A percentile compares a stretch with the other conserved stretches of the same genome.
phyloP scores from a whole-genome alignment of 345 rosid genomes.

The Eucalyptus decipiens region DNA sequence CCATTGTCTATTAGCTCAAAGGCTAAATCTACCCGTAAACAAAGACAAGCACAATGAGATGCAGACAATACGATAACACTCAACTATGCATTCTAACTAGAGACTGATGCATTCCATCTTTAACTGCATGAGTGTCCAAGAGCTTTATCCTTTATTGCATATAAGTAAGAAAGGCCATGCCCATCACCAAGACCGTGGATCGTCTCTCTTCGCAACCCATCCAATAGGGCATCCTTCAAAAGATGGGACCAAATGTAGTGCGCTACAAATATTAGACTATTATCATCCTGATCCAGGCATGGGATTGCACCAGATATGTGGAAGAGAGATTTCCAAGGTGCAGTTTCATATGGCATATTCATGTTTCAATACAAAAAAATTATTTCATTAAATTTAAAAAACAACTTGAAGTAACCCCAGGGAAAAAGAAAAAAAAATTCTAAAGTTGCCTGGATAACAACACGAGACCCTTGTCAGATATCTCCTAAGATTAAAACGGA shows the following conservation, averaged over 20 bases:
- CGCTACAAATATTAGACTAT: background rate
- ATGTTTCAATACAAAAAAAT: background rate
- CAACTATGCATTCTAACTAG: background rate
- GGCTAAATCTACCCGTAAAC: background rate
- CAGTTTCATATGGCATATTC: background rate
- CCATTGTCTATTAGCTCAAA: background rate
- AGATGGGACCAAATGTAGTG: background rate
- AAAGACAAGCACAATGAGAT: background rate
- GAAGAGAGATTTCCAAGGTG: background rate
- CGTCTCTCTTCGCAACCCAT: background rate
- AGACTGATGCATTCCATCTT: background rate
- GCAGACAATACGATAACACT: background rate
- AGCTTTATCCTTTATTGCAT: background rate
- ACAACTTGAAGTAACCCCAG: background rate
- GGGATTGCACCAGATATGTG: background rate
- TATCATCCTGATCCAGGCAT: background rate
- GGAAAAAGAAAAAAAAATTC: background rate
- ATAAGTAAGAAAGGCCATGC: background rate
- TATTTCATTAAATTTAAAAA: background rate
- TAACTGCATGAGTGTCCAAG: background rate
- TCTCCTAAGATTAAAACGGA: background rate
- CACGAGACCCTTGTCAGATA: background rate
- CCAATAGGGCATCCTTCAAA: background rate
- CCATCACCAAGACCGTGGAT: background rate
- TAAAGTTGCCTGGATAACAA: background rate